These are phyloP conservation scores for Dorcoceras hygrometricum DNA, from an alignment of 257 asterid species.

Conservation along the genomic window DNA sequence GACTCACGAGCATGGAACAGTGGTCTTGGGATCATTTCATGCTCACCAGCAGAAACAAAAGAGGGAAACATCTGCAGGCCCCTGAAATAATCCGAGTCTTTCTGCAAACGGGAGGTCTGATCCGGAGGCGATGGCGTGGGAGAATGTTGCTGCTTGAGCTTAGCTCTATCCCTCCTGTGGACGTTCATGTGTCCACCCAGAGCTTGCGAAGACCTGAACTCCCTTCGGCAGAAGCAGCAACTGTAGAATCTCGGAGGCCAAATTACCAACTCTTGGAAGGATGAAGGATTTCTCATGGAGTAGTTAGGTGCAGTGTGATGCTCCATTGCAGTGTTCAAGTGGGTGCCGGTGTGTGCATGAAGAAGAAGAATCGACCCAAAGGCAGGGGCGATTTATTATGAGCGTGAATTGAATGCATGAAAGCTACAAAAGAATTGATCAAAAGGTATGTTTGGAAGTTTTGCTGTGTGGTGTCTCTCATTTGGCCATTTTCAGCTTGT, in stretches of 20 bases:
- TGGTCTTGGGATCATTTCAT: neutral
- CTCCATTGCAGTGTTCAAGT: neutral
- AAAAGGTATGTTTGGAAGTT: conserved; percentile 36
- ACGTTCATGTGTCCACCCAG: neutral
- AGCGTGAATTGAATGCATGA: conserved; percentile 28
- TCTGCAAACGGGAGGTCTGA: too few species aligned
- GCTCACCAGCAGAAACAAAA: neutral
- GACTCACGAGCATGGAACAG: too few species aligned
- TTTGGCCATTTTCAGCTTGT: conserved; percentile 33
- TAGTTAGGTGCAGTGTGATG: neutral
- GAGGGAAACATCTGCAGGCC: neutral
- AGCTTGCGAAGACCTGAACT: neutral
- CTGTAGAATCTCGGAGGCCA: neutral
- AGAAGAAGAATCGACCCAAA: too few species aligned
- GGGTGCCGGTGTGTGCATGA: neutral
- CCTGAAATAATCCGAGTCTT: neutral
- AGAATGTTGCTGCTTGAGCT: neutral
- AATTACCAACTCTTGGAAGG: neutral
- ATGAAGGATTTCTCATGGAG: neutral
- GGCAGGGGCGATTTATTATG: conserved; percentile 2
- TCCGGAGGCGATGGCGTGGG: neutral
- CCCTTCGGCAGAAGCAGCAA: neutral
- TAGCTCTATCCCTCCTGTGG: neutral
- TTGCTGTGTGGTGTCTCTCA: conserved; percentile 36
- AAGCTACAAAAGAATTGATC: conserved; percentile 29